Conservation (phyloP, 768 basidiomycete genomes). For the Auricularia sp. region DNA sequence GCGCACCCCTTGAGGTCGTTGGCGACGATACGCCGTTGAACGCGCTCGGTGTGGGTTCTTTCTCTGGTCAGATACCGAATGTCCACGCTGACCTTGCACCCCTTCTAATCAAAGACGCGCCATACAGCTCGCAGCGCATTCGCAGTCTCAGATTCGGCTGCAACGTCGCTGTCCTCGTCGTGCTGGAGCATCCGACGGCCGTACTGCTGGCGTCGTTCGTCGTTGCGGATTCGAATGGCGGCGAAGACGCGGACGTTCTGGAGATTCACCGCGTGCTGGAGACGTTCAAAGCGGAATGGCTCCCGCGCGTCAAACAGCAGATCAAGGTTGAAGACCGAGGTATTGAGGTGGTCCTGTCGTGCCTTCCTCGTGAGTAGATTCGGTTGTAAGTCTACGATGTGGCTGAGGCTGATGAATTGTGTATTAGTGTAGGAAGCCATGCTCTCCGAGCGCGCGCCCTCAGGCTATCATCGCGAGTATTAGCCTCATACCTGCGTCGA, state of each 20-base stretch:
- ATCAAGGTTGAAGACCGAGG: background rate
- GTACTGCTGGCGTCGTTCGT: background rate
- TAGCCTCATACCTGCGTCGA: background rate
- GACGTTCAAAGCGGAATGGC: background rate
- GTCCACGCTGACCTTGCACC: too few species aligned
- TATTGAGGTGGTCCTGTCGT: background rate
- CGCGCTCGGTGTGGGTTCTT: background rate
- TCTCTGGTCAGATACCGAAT: background rate
- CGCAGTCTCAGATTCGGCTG: background rate
- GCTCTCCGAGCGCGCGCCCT: background rate
- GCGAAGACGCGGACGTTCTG: background rate
- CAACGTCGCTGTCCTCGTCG: background rate
- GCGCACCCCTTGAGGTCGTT: background rate
- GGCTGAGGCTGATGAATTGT: background rate
- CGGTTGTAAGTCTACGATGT: background rate
- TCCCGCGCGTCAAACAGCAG: background rate
- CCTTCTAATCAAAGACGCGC: background rate
- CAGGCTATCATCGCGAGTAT: background rate
- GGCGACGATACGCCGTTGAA: background rate
- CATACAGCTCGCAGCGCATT: background rate
- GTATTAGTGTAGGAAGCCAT: background rate
- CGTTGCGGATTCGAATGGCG: background rate
- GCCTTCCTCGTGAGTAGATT: background rate
- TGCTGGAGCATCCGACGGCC: background rate
- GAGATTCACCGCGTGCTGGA: background rate